Evolutionary conservation across 352 stramenopile species (phyloP).

Genomic region (Blastocystis sp.): DNA sequence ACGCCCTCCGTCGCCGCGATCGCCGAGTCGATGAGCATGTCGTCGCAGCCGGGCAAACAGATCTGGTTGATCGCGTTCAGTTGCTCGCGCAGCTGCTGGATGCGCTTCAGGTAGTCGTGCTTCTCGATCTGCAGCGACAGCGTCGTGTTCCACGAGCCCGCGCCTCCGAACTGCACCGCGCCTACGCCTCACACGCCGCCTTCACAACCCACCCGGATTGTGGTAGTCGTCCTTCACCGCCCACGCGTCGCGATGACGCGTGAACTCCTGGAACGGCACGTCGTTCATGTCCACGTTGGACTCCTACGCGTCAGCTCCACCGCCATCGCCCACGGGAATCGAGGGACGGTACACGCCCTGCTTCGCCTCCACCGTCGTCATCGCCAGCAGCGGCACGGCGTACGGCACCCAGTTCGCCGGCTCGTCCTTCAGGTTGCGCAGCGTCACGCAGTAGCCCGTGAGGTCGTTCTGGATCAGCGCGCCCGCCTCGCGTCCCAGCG

Average conservation of each 20-base stretch:
- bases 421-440: slow-evolving; percentile 75
- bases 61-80: slow-evolving; percentile 44
- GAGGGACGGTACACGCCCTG: slow-evolving; percentile 68
- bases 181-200: background rate
- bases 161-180: background rate
- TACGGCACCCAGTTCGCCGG: slow-evolving; percentile 73
- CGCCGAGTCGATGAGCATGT: slow-evolving; percentile 53
- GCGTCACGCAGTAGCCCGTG: slow-evolving; percentile 76
- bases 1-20: slow-evolving; percentile 51
- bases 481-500: slow-evolving; percentile 76
- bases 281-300: slow-evolving; percentile 73
- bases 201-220: slow-evolving; percentile 47
- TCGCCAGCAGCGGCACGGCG: slow-evolving; percentile 73
- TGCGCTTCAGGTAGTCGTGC: slow-evolving; percentile 69
- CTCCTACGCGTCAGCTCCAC: slow-evolving; percentile 2
- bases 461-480: slow-evolving; percentile 76
- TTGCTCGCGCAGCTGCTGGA: slow-evolving; percentile 51
- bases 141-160: slow-evolving; percentile 53
- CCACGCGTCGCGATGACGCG: slow-evolving; percentile 38
- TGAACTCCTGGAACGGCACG: slow-evolving; percentile 69
- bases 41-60: slow-evolving; percentile 67
- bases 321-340: slow-evolving; percentile 19
- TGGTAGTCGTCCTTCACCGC: slow-evolving; percentile 73
- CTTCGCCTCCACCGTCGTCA: slow-evolving; percentile 73
- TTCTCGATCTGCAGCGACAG: slow-evolving; percentile 73